phyloP scores from a whole-genome alignment of 2,329 filamentous ascomycete genomes.

The Neofusicoccum cordaticola region DNA sequence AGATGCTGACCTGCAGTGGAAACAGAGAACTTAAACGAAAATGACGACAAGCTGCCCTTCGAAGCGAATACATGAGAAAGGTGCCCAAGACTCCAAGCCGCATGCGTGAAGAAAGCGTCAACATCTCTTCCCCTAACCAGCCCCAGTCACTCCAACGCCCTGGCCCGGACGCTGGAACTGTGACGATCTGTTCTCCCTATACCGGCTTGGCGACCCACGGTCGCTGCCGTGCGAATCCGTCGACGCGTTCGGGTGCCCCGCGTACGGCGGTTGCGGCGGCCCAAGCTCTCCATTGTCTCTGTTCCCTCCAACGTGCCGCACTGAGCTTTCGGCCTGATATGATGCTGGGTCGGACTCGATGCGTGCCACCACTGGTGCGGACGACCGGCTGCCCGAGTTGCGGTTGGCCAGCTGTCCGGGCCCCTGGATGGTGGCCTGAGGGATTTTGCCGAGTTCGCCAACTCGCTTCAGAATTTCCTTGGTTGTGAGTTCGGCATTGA shows the following conservation, averaged over 20 bases:
- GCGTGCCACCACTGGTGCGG: slow-evolving; percentile 59
- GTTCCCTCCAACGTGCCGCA: slow-evolving; percentile 63
- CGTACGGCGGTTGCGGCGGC: slow-evolving; percentile 34
- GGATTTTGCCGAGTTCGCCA: slow-evolving; percentile 71
- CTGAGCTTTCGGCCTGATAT: slow-evolving; percentile 80
- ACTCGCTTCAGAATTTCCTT: slow-evolving; percentile 96
- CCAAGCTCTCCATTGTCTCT: slow-evolving; percentile 26
- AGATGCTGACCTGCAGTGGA: slow-evolving; percentile 14
- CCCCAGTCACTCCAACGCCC: slow-evolving; percentile 23
- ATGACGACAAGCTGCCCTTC: not conserved
- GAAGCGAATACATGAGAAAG: slow-evolving; percentile 14
- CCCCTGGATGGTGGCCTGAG: slow-evolving; percentile 53
- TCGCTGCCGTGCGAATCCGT: slow-evolving; percentile 28
- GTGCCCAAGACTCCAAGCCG: slow-evolving; percentile 13
- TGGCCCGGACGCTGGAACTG: slow-evolving; percentile 33
- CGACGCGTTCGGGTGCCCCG: slow-evolving; percentile 30
- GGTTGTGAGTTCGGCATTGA: slow-evolving; percentile 81
- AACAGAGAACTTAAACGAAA: not conserved
- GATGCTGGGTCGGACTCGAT: slow-evolving; percentile 86
- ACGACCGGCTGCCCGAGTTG: slow-evolving; percentile 50
- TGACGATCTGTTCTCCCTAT: slow-evolving; percentile 33
- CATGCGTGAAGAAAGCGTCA: slow-evolving; percentile 4
- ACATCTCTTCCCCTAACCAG: not conserved
- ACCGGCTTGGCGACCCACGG: slow-evolving; percentile 34
- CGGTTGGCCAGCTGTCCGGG: slow-evolving; percentile 55